A percentile compares a stretch with the other conserved stretches of the same genome.
Evolutionary conservation across 805 yeast genomes (phyloP).

Genomic region (Hanseniaspora thailandica): DNA sequence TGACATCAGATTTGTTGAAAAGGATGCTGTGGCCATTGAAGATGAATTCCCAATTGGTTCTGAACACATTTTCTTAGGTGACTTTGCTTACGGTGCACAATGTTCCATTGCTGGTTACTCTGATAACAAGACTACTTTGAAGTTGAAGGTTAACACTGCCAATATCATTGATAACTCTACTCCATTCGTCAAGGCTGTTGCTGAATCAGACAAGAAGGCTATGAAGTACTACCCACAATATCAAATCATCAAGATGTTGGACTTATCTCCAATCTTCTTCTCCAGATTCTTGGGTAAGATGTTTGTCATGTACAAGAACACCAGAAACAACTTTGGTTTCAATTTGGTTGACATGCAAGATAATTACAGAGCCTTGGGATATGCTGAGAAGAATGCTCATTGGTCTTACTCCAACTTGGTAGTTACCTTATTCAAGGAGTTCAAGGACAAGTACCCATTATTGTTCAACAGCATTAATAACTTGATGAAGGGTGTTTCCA

Average conservation of each 20-base stretch:
- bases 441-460: slow-evolving; percentile 48
- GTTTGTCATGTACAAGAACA: slow-evolving; percentile 44
- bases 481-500: slow-evolving; percentile 18
- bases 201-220: slow-evolving; percentile 42
- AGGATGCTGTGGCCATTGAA: slow-evolving; percentile 62
- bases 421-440: slow-evolving; percentile 49
- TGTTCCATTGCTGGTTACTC: slow-evolving; percentile 55
- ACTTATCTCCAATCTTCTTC: slow-evolving; percentile 51
- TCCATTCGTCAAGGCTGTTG: slow-evolving; percentile 49
- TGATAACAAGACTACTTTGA: slow-evolving; percentile 33
- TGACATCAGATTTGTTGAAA: slow-evolving; percentile 63
- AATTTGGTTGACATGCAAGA: slow-evolving; percentile 71
- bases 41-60: slow-evolving; percentile 71
- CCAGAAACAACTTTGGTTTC: slow-evolving; percentile 60
- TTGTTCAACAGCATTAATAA: slow-evolving; percentile 36
- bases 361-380: slow-evolving; percentile 78
- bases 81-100: slow-evolving; percentile 75
- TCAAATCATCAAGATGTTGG: slow-evolving; percentile 48
- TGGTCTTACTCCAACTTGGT: slow-evolving; percentile 85
- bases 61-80: slow-evolving; percentile 69
- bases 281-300: slow-evolving; percentile 68
- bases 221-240: slow-evolving; percentile 54
- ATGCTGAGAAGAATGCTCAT: slow-evolving; percentile 52
- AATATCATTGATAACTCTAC: slow-evolving; percentile 45
- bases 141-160: slow-evolving; percentile 39